Conservation (phyloP, 1,284 basidiomycete species). For the Chondrostereum purpureum region DNA sequence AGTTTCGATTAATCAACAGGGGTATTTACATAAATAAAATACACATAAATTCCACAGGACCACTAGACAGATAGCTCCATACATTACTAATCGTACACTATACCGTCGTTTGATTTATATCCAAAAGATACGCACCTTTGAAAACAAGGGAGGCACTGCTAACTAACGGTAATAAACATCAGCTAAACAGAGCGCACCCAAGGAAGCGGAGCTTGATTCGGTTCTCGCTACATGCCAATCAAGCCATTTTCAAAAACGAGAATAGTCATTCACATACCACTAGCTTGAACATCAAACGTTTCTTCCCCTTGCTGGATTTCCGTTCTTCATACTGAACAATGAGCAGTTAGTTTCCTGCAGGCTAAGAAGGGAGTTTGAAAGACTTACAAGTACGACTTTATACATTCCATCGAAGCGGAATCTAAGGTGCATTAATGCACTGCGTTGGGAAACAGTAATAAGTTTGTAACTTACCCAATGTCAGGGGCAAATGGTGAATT, state of each 20-base stretch:
- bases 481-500: background rate
- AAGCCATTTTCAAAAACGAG: too few relatives aligned
- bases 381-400: background rate
- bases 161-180: too few relatives aligned
- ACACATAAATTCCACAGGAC: too few relatives aligned
- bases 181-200: too few relatives aligned
- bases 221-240: background rate
- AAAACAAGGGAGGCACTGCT: too few relatives aligned
- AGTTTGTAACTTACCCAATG: background rate
- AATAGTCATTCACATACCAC: background rate
- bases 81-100: too few relatives aligned
- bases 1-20: too few relatives aligned
- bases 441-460: background rate
- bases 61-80: too few relatives aligned
- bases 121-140: too few relatives aligned
- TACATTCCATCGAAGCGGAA: background rate
- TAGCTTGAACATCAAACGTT: background rate
- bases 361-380: too few relatives aligned
- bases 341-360: background rate
- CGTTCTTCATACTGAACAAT: background rate
- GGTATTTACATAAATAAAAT: too few relatives aligned
- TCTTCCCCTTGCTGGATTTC: background rate
- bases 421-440: background rate
- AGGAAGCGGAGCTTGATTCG: background rate
- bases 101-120: too few relatives aligned